Conservation (phyloP, 768 basidiomycete species). For the Hysterangium stoloniferum region DNA sequence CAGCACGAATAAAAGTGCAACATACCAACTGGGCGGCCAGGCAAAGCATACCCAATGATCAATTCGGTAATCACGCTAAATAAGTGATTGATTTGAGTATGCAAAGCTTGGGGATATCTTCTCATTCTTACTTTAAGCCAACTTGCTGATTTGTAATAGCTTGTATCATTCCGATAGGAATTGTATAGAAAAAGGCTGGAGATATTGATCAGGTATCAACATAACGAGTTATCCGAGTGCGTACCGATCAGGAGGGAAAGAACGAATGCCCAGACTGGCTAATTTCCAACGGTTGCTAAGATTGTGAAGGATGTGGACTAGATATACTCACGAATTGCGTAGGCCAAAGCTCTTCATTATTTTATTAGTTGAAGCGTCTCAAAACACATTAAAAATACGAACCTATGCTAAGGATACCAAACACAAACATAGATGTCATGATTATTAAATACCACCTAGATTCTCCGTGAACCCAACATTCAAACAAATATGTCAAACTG, state of each 20-base stretch:
- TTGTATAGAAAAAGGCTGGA: conserved; percentile 39
- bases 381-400: not conserved
- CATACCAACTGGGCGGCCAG: conserved; percentile 63
- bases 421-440: conserved; percentile 39
- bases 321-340: conserved; percentile 46
- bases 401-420: conserved; percentile 53
- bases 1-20: no score
- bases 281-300: no score
- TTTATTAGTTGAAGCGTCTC: no score
- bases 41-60: conserved; percentile 68
- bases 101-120: no score
- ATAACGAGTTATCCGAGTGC: conserved; percentile 16
- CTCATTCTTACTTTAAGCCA: conserved; percentile 31
- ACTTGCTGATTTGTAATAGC: conserved; percentile 84
- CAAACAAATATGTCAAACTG: conserved; percentile 7
- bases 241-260: conserved; percentile 42
- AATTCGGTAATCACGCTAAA: conserved; percentile 67
- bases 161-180: conserved; percentile 76
- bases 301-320: conserved; percentile 20
- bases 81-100: no score
- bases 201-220: no score
- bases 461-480: conserved; percentile 38
- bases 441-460: conserved; percentile 64
- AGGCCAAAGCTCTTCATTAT: conserved; percentile 65
- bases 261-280: conserved; percentile 70